Conservation (phyloP, 164 flowering plant species). For the Annona cherimola region DNA sequence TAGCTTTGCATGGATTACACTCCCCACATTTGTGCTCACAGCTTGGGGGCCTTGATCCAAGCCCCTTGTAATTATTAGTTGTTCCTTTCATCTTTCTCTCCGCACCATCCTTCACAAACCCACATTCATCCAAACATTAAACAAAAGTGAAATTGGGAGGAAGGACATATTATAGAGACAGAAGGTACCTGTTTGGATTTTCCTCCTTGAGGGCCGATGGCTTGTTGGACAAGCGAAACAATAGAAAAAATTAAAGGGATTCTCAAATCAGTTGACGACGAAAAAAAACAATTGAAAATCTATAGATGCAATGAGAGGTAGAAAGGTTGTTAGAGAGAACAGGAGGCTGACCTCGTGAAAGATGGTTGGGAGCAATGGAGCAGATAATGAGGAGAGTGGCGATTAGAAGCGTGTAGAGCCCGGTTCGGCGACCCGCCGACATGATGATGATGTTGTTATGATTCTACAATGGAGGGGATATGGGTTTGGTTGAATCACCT, state of each 20-base stretch:
- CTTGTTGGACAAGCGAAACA: neutral
- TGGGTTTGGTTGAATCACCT: slow-evolving; percentile 4
- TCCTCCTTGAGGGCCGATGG: neutral
- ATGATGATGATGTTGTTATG: slow-evolving; percentile 9
- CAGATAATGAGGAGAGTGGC: slow-evolving; percentile 10
- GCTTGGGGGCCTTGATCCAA: slow-evolving; percentile 63
- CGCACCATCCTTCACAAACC: slow-evolving; percentile 6
- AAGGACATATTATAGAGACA: too few species aligned
- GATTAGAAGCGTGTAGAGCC: slow-evolving; percentile 6
- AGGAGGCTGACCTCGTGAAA: slow-evolving; percentile 18
- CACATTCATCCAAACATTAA: slow-evolving; percentile 8
- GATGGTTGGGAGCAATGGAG: slow-evolving; percentile 17
- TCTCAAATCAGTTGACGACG: neutral
- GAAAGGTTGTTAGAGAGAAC: neutral
- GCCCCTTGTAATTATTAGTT: slow-evolving; percentile 22
- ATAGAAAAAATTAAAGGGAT: neutral
- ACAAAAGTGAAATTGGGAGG: too few species aligned
- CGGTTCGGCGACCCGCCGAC: slow-evolving; percentile 10
- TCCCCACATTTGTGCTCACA: slow-evolving; percentile 49
- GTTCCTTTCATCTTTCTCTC: slow-evolving; percentile 4
- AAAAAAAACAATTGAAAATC: neutral
- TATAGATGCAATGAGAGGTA: neutral
- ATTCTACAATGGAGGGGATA: slow-evolving; percentile 7
- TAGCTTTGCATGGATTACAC: slow-evolving; percentile 51
- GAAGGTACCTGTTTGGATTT: neutral